phyloP scores from a whole-genome alignment of 192 early-diverging fungal genomes.

The Coemansia sp. region DNA sequence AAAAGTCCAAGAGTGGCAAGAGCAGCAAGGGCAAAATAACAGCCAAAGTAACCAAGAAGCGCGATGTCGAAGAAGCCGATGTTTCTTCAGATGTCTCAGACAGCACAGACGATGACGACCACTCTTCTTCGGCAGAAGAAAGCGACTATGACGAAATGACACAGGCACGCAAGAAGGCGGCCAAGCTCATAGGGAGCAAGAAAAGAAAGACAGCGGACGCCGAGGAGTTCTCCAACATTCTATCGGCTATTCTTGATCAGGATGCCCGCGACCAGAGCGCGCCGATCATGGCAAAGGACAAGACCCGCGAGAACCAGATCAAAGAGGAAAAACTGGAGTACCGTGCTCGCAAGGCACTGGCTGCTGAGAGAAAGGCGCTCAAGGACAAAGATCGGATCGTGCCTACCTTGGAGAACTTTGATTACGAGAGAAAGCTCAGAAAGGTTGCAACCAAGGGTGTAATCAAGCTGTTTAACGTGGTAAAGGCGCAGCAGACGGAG shows the following conservation, averaged over 20 bases:
- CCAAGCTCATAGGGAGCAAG: slow-evolving; percentile 19
- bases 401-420: slow-evolving; percentile 72
- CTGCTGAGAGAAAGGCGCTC: slow-evolving; percentile 69
- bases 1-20: background rate
- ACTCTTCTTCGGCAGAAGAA: slow-evolving; percentile 13
- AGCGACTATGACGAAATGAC: slow-evolving; percentile 42
- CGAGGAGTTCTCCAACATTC: slow-evolving; percentile 35
- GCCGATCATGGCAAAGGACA: slow-evolving; percentile 84
- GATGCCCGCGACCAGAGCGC: slow-evolving; percentile 16
- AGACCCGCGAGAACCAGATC: slow-evolving; percentile 74
- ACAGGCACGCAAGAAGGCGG: slow-evolving; percentile 22
- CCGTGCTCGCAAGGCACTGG: slow-evolving; percentile 74
- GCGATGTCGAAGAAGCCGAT: background rate
- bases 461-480: slow-evolving; percentile 93
- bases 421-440: slow-evolving; percentile 85
- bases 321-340: slow-evolving; percentile 84
- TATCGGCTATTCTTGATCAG: slow-evolving; percentile 46
- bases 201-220: slow-evolving; percentile 30
- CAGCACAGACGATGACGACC: slow-evolving; percentile 14
- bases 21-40: slow-evolving; percentile 6
- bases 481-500: slow-evolving; percentile 82
- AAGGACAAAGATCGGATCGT: slow-evolving; percentile 69
- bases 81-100: background rate
- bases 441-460: slow-evolving; percentile 93
- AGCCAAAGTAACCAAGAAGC: background rate